Conservation (phyloP, 768 basidiomycete species). For the Kwoniella mangroviensis region DNA sequence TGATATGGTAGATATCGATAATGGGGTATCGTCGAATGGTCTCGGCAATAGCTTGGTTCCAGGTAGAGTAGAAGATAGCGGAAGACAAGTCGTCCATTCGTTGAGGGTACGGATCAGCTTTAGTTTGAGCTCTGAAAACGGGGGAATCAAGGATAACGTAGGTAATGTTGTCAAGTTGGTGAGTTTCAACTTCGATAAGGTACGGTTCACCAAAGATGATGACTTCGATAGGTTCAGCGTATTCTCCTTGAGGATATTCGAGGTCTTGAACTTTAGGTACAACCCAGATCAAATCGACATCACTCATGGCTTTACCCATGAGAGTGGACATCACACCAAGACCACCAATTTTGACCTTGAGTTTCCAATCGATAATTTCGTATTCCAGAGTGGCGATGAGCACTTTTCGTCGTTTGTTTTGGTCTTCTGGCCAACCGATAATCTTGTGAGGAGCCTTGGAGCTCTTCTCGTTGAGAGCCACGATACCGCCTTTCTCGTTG, state of each 20-base stretch:
- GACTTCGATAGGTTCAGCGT: conserved; percentile 91
- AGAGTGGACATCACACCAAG: conserved; percentile 96
- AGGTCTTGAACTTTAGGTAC: conserved; percentile 92
- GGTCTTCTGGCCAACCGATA: conserved; percentile 96
- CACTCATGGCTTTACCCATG: conserved; percentile 98
- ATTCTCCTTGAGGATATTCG: conserved; percentile 89
- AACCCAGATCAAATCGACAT: conserved; percentile 93
- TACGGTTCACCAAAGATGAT: conserved; percentile 96
- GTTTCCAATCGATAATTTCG: conserved; percentile 95
- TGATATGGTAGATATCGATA: conserved; percentile 92
- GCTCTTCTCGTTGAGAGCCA: conserved; percentile 72
- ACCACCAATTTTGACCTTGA: conserved; percentile 97
- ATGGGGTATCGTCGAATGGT: conserved; percentile 83
- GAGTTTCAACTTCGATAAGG: conserved; percentile 92
- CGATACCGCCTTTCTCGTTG: conserved; percentile 51
- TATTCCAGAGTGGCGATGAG: conserved; percentile 92
- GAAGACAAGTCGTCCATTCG: conserved; percentile 97
- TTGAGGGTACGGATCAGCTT: conserved; percentile 91
- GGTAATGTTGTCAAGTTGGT: conserved; percentile 91
- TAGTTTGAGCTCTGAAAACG: conserved; percentile 95
- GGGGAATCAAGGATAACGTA: conserved; percentile 92
- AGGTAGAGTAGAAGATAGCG: conserved; percentile 96
- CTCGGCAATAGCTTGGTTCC: conserved; percentile 95
- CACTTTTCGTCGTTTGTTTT: conserved; percentile 85
- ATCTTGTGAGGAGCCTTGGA: conserved; percentile 70